These are phyloP conservation scores for Lolium multiflorum DNA, from an alignment of 176 grass and related monocot species.

Conservation along the genomic window DNA sequence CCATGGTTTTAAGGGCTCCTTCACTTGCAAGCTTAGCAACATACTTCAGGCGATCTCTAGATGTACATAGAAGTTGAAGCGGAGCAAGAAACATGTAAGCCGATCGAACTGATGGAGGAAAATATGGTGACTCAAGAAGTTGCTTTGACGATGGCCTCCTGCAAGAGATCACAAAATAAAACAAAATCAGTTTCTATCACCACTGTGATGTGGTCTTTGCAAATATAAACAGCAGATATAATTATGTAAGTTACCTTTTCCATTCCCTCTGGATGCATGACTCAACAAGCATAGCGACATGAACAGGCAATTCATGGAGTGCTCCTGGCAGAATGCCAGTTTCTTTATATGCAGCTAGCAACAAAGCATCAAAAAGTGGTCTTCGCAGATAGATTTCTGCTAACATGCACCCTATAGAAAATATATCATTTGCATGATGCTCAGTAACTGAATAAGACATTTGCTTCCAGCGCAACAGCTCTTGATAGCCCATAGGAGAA, in stretches of 20 bases:
- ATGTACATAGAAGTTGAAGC: slow-evolving; percentile 73
- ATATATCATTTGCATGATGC: slow-evolving; percentile 69
- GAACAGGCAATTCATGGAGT: slow-evolving; percentile 80
- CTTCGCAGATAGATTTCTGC: slow-evolving; percentile 85
- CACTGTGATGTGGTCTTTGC: not conserved
- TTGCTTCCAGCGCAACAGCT: slow-evolving; percentile 77
- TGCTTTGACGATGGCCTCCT: slow-evolving; percentile 88
- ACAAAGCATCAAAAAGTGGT: slow-evolving; percentile 81
- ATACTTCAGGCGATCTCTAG: slow-evolving; percentile 76
- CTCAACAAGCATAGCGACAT: slow-evolving; percentile 82
- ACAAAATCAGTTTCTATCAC: slow-evolving; percentile 18
- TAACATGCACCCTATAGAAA: slow-evolving; percentile 86
- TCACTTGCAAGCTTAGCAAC: slow-evolving; percentile 75
- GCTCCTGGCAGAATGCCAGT: slow-evolving; percentile 61
- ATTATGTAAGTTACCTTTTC: slow-evolving; percentile 68
- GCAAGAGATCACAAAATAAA: slow-evolving; percentile 36
- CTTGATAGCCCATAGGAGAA: slow-evolving; percentile 69
- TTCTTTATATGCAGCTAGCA: slow-evolving; percentile 89
- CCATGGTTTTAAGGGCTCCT: slow-evolving; percentile 88
- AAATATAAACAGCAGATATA: slow-evolving; percentile 30
- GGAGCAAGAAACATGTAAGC: slow-evolving; percentile 93
- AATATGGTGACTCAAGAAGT: slow-evolving; percentile 86
- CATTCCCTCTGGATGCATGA: slow-evolving; percentile 84
- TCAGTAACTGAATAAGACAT: slow-evolving; percentile 57
- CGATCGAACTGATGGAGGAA: slow-evolving; percentile 77